Evolutionary conservation across 768 basidiomycete genomes (phyloP), one percentile per base, ranked within the genome.

Genomic region (Pisolithus sp.): DNA sequence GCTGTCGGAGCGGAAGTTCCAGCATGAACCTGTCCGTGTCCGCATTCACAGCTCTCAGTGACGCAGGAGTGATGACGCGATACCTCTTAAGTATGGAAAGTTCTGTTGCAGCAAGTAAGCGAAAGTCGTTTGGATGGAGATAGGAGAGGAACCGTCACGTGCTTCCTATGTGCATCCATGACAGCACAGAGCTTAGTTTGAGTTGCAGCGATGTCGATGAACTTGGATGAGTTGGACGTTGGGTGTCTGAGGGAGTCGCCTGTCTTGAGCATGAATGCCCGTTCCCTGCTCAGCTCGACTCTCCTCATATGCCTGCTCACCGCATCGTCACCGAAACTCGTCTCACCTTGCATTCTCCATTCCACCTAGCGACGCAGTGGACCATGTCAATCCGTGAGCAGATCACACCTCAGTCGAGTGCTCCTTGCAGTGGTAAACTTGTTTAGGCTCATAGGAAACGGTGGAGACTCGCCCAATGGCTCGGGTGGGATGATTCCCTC

Each of bases 401-500:
- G 26, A 4, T 57, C 17, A 30, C 24, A 18, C 20, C 23, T 1
- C 12, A 13, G n/a, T 23, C 6, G 30, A 31, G 2, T 20, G n/a
- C 18, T n/a, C 7, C 39, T 18, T 9, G 4, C 47, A 6, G 5
- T 39, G 9, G 31, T 15, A 21, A 13, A 53, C 18, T 15, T 36
- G 34, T 38, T n/a, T 44, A 77, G 76, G 17, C 61, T 86, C 38
- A 88, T 88, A 44, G 86, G 86, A 9, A 87, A 86, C 55, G 84
- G 83, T 0, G 86, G 86, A 0, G 78, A 81, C 54, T 78, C 78
- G 0, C 85, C 86, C 1, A 81, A 86, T 57, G 79, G 77, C 1
- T 82, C 83, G 0, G 86, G 86, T 24, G 86, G 86, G 0, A 88
- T 86, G 84, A 86, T 89, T 44, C 86, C 86, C 0, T 83, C 82